Evolutionary conservation across 2,329 filamentous ascomycete species (phyloP).

Genomic region (Colletotrichum tropicicola): DNA sequence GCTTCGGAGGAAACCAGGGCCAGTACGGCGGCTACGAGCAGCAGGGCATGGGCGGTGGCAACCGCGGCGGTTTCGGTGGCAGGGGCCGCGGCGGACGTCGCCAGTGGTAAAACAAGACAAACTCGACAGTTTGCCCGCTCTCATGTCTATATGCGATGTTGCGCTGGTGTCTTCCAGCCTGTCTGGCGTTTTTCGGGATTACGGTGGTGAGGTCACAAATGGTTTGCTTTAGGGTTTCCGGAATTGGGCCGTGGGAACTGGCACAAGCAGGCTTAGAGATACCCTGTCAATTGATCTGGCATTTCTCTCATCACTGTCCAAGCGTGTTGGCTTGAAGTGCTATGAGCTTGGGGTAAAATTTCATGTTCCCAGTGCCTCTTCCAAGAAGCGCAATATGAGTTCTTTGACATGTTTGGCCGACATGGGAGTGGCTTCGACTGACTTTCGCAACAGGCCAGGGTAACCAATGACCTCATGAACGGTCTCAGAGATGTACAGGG

Average conservation of each 20-base stretch:
- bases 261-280: conserved; percentile 30
- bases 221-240: conserved; percentile 21
- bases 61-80: conserved; percentile 38
- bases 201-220: conserved; percentile 16
- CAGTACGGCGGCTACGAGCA: conserved; percentile 60
- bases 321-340: not conserved
- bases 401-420: no score
- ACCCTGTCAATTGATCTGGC: conserved; percentile 30
- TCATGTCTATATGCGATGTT: conserved; percentile 1
- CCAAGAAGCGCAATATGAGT: no score
- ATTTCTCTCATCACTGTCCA: conserved; percentile 11
- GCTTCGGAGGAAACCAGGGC: conserved; percentile 62
- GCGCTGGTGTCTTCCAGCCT: conserved; percentile 14
- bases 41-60: conserved; percentile 53
- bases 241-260: conserved; percentile 5
- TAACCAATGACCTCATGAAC: no score
- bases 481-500: no score
- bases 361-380: not conserved
- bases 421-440: no score
- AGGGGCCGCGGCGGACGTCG: conserved; percentile 42
- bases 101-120: conserved; percentile 17
- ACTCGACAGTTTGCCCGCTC: not conserved
- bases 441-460: no score
- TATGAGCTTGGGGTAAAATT: not conserved
- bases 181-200: conserved; percentile 22